phyloP scores from a whole-genome alignment of 2,329 filamentous ascomycete species.

The Dissoconium aciculare region DNA sequence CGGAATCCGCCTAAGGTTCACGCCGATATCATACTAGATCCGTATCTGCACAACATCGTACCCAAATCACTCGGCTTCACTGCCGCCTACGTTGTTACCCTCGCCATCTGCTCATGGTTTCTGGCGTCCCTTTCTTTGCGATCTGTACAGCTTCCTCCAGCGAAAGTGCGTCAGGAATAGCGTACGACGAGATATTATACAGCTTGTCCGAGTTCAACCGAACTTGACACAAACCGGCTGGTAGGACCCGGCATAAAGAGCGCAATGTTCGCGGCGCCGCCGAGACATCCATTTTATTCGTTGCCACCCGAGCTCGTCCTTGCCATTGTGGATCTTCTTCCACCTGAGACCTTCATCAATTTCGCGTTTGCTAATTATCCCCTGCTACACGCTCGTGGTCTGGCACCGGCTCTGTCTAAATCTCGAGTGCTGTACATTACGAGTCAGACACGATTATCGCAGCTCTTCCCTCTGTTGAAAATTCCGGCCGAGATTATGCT shows the following conservation, averaged over 20 bases:
- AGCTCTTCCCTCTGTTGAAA: conserved; percentile 9
- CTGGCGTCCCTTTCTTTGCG: too few relatives aligned
- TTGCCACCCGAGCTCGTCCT: conserved; percentile 35
- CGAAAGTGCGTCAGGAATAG: too few relatives aligned
- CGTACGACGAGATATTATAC: neutral
- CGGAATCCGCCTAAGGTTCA: conserved; percentile 53
- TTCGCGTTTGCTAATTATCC: conserved; percentile 35
- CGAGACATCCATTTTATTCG: conserved; percentile 23
- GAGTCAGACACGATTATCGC: conserved; percentile 17
- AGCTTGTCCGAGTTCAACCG: too few relatives aligned
- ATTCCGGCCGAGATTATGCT: conserved; percentile 20
- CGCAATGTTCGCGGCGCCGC: conserved; percentile 5
- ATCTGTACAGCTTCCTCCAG: too few relatives aligned
- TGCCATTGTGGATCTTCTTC: conserved; percentile 29
- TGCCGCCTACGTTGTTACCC: conserved; percentile 48
- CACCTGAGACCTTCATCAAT: conserved; percentile 28
- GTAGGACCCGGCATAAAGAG: too few relatives aligned
- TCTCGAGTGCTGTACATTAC: conserved; percentile 19
- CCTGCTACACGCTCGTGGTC: conserved; percentile 26
- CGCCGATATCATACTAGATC: conserved; percentile 74
- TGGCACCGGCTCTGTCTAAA: conserved; percentile 22
- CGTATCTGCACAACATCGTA: conserved; percentile 64
- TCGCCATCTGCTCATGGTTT: conserved; percentile 42
- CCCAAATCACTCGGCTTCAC: conserved; percentile 65
- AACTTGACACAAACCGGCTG: too few relatives aligned